phyloP scores from a whole-genome alignment of 192 early-diverging fungal genomes.

The Coemansia aciculifera region DNA sequence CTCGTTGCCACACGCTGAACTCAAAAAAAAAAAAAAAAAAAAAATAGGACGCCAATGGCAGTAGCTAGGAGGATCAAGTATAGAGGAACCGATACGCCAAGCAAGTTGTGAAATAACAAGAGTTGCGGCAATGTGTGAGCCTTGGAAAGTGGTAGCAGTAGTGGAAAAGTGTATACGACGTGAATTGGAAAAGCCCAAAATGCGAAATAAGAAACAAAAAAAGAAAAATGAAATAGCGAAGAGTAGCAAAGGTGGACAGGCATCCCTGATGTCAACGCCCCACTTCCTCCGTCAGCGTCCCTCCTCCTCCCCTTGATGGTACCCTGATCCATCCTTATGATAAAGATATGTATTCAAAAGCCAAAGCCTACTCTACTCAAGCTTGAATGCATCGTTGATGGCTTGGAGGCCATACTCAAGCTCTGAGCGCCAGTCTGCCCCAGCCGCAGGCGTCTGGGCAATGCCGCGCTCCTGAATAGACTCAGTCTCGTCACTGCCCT shows the following conservation, averaged over 20 bases:
- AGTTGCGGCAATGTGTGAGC: background rate
- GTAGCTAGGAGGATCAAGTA: background rate
- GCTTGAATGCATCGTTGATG: constrained; percentile 31
- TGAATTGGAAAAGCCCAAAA: no score
- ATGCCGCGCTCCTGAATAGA: background rate
- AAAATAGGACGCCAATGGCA: background rate
- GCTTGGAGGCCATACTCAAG: constrained; percentile 28
- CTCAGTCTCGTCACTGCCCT: background rate
- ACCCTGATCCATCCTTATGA: background rate
- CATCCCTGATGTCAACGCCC: background rate
- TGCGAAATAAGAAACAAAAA: constrained; percentile 5
- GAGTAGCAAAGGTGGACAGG: background rate
- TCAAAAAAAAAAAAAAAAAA: background rate
- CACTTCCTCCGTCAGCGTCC: background rate
- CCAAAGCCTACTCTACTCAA: constrained; percentile 10
- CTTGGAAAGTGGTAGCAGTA: background rate
- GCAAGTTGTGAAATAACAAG: background rate
- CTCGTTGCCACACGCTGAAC: background rate
- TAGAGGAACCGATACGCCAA: background rate
- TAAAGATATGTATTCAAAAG: background rate
- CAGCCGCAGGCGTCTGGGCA: background rate
- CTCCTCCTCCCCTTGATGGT: background rate
- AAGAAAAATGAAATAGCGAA: background rate
- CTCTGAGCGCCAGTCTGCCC: constrained; percentile 32
- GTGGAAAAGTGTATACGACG: background rate